Percentiles rank a stretch among this genome's conserved stretches.
Evolutionary conservation across 1,284 basidiomycete genomes (phyloP).

Genomic region (Xerocomus cyaneibrunnescens): DNA sequence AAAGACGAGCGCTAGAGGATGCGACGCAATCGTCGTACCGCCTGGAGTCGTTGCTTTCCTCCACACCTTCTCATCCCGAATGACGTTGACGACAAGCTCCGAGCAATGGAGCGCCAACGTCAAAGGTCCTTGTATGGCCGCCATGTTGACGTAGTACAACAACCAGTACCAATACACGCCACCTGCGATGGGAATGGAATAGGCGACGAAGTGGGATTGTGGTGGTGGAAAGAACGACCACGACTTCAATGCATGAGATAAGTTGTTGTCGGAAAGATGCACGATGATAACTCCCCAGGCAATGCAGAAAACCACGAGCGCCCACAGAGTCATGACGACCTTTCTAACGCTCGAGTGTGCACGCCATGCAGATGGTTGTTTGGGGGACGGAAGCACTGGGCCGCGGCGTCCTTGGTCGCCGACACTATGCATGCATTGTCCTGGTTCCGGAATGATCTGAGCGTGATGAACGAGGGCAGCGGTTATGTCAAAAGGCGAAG

Average conservation of each 20-base stretch:
- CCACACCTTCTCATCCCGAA: conserved; percentile 32
- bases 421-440: conserved; percentile 27
- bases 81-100: conserved; percentile 31
- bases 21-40: conserved; percentile 15
- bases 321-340: conserved; percentile 25
- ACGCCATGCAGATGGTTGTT: conserved; percentile 32
- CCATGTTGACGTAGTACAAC: conserved; percentile 30
- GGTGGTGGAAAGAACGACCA: conserved; percentile 33
- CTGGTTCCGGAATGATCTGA: conserved; percentile 17
- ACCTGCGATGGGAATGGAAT: conserved; percentile 22
- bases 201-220: conserved; percentile 25
- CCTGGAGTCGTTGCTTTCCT: conserved; percentile 17
- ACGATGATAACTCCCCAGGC: conserved; percentile 27
- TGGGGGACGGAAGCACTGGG: conserved; percentile 17
- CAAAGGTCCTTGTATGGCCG: conserved; percentile 28
- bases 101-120: conserved; percentile 33
- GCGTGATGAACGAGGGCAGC: conserved; percentile 32
- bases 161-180: conserved; percentile 27
- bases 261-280: conserved; percentile 12
- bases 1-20: conserved; percentile 27
- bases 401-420: conserved; percentile 2
- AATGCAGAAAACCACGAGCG: conserved; percentile 17
- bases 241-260: conserved; percentile 6
- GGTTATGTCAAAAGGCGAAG: conserved; percentile 35
- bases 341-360: conserved; percentile 21